Evolutionary conservation across 495 filamentous ascomycete genomes (phyloP), one percentile per base, ranked within the genome.

Genomic region (Cairneyella variabilis): DNA sequence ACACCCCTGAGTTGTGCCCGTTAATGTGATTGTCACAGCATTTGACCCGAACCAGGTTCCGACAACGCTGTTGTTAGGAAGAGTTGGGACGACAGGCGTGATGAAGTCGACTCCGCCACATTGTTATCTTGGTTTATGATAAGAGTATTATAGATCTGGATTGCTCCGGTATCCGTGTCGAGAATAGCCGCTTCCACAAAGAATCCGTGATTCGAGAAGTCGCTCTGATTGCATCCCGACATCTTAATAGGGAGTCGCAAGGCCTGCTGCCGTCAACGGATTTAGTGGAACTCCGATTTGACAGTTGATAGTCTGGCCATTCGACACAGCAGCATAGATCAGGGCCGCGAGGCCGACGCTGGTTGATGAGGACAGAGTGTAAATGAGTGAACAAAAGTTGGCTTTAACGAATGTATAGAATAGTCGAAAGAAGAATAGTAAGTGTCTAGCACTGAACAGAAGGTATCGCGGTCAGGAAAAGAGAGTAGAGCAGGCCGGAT

Each of bases 401-500:
- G 38, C 17, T 41, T 5, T 41, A 41, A 18, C 18, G 38, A 41
- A 41, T 17, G 1, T 20, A 41, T 9, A 41, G 38, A 41, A 41
- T 14, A n/a, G 38, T 41, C 18, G 16, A 3, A 7, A 20, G 38
- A 0, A 18, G 38, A 41, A 41, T n/a, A 20, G 16, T 7, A 41
- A 41, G 38, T 41, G 38, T 41, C 38, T 20, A 41, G 38, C 38
- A 41, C 38, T 20, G 38, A n/a, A n/a, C n/a, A n/a, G n/a, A 41
- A 41, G 4, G 12, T 41, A 41, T 41, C 3, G 38, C 23, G 38
- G 23, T 41, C 38, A 41, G 23, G 23, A 41, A 21, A 41, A 21
- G 5, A 21, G 18, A 40, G 22, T 4, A 40, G 38, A 8, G 12
- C n/a, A 21, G 38, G 7, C 7, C 23, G 38, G 38, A 41, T 41